Base-by-base conservation (phyloP, 305 asterid genomes). In the Fraxinus albicans region DNA sequence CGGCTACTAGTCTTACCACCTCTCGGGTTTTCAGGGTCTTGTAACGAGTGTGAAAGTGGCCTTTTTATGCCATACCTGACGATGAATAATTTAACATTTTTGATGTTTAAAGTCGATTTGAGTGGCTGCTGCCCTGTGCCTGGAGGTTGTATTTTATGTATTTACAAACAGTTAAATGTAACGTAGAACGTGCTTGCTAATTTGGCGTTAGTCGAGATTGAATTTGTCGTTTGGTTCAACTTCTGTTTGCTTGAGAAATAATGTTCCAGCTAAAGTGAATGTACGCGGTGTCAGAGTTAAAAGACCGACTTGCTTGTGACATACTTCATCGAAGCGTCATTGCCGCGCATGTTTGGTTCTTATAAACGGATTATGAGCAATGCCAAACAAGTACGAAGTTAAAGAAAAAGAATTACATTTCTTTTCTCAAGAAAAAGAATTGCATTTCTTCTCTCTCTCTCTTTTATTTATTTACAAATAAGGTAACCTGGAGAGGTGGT, bases 1-100 rank as follows among this genome's bases (percentile, higher is more conserved):
- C 88, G 80, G 89, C 89, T 93, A 95, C 94, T 96, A 90, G 92
- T 90, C 86, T 29, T 76, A 60, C 55, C 75, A 42, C 89, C 89
- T 83, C 88, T 35, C 34, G 84, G 87, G 83, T 81, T 88, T 81
- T 87, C 82, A 79, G 89, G 87, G 95, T 88, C 90, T 70, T 83
- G 91, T 89, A 87, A 83, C 82, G 91, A 84, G 86, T 86, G 86
- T 78, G 85, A 82, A 79, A 85, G 91, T 81, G 90, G 94, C 89
- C 91, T 84, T 70, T 74, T 79, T 79, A 73, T 84, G 90, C 82
- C 77, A 63, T 82, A 77, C 73, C 50, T 77, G 50, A 75, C 40
- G 79, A 84, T 85, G 80, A 82, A 79, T 77, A 83, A 84, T 77
- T 79, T 81, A 44, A 27, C 78, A 70, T 79, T 79, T 34, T 77